Base-by-base conservation (phyloP, 2,329 filamentous ascomycete genomes). In the Ramichloridium luteum region DNA sequence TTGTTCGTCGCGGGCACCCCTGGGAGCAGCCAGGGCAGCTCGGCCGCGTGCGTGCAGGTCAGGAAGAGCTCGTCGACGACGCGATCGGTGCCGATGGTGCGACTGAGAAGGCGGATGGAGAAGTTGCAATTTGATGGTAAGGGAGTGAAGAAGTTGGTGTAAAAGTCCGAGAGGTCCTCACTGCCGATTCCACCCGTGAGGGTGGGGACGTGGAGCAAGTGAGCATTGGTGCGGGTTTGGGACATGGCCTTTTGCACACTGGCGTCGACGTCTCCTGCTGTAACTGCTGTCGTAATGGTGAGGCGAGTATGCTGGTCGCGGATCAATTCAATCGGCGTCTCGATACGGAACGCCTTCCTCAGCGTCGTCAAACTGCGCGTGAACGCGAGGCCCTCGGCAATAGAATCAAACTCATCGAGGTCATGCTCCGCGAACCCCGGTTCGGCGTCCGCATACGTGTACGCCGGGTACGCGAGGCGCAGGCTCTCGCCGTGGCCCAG, bases 341-440 rank as follows among this genome's bases (percentile, higher is more conserved):
- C 61, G 11, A 60, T 52, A 11, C 57, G 51, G 47, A 84, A 80
- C 0, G 72, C 77, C 37, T 65, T 67, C 25, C 74, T 63, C 20
- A 81, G 60, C 1, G 64, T 56, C 1, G 62, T 61, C 35, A 86
- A 48, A 20, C 72, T 76, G 5, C 80, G 64, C n/a, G 67, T 72
- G 68, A 76, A 84, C 0, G 80, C 77, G 13, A 84, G 48, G n/a
- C 69, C 67, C 2, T 77, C 70, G 0, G 68, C 68, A 3, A 80
- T 60, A 6, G 66, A 61, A 40, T 83, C 68, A 44, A 74, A 84
- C 41, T 78, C 71, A 2, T 80, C 74, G 17, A 80, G 52, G 34
- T 82, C 72, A 13, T 68, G 65, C 54, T 85, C 79, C 0, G 80
- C 80, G 40, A 86, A 85, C 0, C 80, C 80, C 0, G 72, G 58